Evolutionary conservation across 2,329 filamentous ascomycete species (phyloP).

Genomic region (Fusarium sp.): DNA sequence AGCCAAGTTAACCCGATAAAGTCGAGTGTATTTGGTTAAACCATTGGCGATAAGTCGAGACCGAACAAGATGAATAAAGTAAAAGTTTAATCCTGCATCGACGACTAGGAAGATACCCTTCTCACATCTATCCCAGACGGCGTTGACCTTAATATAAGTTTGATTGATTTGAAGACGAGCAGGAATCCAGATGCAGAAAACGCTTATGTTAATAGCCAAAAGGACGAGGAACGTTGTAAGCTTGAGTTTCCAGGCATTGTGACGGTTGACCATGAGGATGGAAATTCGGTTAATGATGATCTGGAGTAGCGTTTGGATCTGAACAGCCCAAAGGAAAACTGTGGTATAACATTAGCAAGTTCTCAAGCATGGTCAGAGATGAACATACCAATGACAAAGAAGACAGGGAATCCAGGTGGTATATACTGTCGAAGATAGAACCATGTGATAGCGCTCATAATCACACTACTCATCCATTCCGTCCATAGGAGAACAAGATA

Average conservation of each 20-base stretch:
- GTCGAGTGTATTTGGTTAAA: conserved; percentile 61
- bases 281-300: conserved; percentile 68
- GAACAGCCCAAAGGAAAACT: conserved; percentile 55
- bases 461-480: conserved; percentile 43
- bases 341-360: background rate
- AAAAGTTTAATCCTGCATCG: conserved; percentile 63
- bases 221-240: conserved; percentile 59
- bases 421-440: conserved; percentile 45
- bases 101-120: conserved; percentile 65
- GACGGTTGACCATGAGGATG: conserved; percentile 59
- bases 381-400: conserved; percentile 44
- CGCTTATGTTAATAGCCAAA: conserved; percentile 62
- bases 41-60: conserved; percentile 60
- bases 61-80: conserved; percentile 64
- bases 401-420: conserved; percentile 40
- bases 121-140: conserved; percentile 65
- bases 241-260: conserved; percentile 56
- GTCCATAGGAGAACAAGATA: conserved; percentile 46
- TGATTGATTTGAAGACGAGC: conserved; percentile 60
- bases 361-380: rapidly evolving
- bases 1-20: conserved; percentile 55
- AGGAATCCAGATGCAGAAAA: conserved; percentile 68
- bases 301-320: conserved; percentile 65
- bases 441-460: conserved; percentile 48
- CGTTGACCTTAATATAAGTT: conserved; percentile 59